These are phyloP conservation scores for Aspergillus steynii DNA, from an alignment of 495 filamentous ascomycete species.

Conservation along the genomic window DNA sequence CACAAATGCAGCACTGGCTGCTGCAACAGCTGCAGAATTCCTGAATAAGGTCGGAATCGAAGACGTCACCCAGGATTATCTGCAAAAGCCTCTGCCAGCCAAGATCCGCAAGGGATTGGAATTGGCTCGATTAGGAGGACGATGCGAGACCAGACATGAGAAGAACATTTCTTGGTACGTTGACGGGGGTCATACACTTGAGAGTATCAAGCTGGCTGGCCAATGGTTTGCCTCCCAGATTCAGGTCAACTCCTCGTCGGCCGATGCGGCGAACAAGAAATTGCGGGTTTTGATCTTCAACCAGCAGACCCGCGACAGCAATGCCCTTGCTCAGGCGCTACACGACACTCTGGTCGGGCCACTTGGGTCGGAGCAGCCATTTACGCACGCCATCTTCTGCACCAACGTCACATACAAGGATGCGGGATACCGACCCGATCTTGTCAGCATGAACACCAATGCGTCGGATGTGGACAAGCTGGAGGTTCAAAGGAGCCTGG, in stretches of 20 bases:
- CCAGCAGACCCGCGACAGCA: conserved; percentile 82
- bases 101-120: conserved; percentile 77
- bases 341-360: conserved; percentile 63
- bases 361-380: conserved; percentile 54
- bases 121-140: conserved; percentile 71
- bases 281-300: conserved; percentile 87
- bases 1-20: conserved; percentile 80
- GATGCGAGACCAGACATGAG: conserved; percentile 77
- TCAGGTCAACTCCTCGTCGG: conserved; percentile 44
- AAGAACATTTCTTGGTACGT: conserved; percentile 79
- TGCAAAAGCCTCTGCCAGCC: conserved; percentile 54
- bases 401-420: conserved; percentile 79
- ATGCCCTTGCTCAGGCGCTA: conserved; percentile 63
- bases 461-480: conserved; percentile 64
- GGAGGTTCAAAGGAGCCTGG: conserved; percentile 72
- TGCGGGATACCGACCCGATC: conserved; percentile 70
- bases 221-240: conserved; percentile 74
- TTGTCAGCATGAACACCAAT: conserved; percentile 75
- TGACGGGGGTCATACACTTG: conserved; percentile 88
- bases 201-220: conserved; percentile 77
- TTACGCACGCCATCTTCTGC: conserved; percentile 84
- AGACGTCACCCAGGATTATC: conserved; percentile 45
- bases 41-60: conserved; percentile 44
- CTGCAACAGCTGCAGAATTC: conserved; percentile 67
- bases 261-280: conserved; percentile 39